Evolutionary conservation across 2,329 filamentous ascomycete species (phyloP), one percentile per base, ranked within the genome.

Genomic region (Aschersonia sp.): DNA sequence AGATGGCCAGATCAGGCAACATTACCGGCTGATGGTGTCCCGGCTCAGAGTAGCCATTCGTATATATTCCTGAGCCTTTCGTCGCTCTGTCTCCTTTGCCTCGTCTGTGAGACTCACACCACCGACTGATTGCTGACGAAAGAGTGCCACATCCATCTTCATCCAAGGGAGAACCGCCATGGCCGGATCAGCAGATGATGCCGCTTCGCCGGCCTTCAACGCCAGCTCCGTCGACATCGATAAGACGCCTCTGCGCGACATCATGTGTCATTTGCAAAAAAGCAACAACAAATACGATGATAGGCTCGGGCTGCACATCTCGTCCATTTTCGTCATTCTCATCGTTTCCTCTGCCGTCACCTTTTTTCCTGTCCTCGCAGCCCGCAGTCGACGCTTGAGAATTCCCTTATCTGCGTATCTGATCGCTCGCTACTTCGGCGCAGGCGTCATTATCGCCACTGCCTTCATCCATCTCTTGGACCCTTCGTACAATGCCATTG

Each of bases 371-470:
- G 75, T 94, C 53, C 68, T 84, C 51, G 80, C 85, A 9, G 74
- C 75, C 29, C 73, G 75, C 40, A 71, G 81, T 45, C 66, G 64
- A 46, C 69, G 72, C 41, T 65, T 86, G 53, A 75, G 73, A 6
- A 71, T 91, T 0, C 84, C 85, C 2, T 75, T 80, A 51, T 77
- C 79, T 64, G 75, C 78, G 5, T 95, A 94, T 66, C 94, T 95
- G 63, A 67, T 91, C 48, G 84, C 84, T 54, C 95, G 94, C 62
- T 95, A 91, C 65, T 88, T 96, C 59, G 91, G 91, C 53, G 91
- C 88, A 0, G 91, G 91, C 43, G 89, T 96, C 53, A 96, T 97
- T 58, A 78, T 96, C 54, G 85, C 87, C 4, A 97, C 91, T 1
- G 87, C 89, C 0, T 95, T 94, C 62, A 89, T 96, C 63, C 91